Base-by-base conservation (phyloP, 1,139 yeast species). In the Meyerozyma smithsonii region DNA sequence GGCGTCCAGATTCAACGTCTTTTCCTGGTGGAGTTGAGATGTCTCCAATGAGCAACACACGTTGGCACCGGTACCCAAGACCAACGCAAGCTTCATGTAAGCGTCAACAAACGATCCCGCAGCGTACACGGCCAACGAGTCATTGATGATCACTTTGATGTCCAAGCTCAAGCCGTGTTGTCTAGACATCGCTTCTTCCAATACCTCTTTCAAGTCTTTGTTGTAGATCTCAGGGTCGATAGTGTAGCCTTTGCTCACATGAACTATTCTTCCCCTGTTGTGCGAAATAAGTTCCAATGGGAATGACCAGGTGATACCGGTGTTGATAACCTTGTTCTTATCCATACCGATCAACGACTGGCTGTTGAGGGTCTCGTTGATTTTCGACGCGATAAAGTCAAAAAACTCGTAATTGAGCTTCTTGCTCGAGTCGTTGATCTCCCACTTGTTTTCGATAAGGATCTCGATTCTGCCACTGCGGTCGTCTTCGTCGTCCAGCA, bases 281-380 rank as follows among this genome's bases (percentile, higher is more conserved):
- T 69, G 66, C 12, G 58, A 47, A 1, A 66, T 62, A 45, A 76
- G 75, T 12, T 61, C 58, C 38, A 78, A 59, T 0, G 84, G 81
- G 52, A 78, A 78, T 4, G 80, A 73, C 82, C 83, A 77, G n/a
- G 79, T 69, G 35, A 77, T 59, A 4, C 81, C 81, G 3, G 73
- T 61, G 26, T 61, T 59, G 24, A 76, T 62, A 2, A 45, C 35
- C 5, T 36, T 25, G 16, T 41, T 43, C 6, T 42, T 35, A 20
- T 41, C 42, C 12, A 67, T 39, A 2, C 6, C 10, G 3, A 11
- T 53, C 10, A 60, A 50, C 11, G 42, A 19, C 49, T 71, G 74
- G 14, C 41, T 36, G 2, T 43, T 32, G 15, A 74, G 49, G 12
- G 65, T 61, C 32, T 64, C 65, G 8, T 45, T 38, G 23, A 72